Base-by-base conservation (phyloP, 1,284 basidiomycete genomes). In the Macrocystidia cucumis region DNA sequence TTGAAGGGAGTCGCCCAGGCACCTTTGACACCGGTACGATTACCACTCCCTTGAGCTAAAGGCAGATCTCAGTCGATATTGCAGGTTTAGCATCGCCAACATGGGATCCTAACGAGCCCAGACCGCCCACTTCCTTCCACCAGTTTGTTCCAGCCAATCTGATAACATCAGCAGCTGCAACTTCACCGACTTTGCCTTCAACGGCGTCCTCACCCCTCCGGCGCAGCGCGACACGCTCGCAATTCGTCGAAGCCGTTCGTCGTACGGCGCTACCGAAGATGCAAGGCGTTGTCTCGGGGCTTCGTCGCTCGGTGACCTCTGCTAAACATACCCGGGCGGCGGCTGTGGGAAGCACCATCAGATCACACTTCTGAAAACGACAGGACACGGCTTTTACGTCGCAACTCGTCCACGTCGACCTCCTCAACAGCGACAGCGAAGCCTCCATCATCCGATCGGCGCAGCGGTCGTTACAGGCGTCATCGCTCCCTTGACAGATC, bases 71-170 rank as follows among this genome's bases (percentile, higher is more conserved):
- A 37, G 29, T 36, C 21, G 9, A 2, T 12, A 20, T 9, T 21
- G 43, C 48, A 3, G 39, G 38, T n/a, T n/a, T n/a, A 18, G 26
- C 35, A 23, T 16, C 27, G 22, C 38, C 24, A 9, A 23, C 30
- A 12, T 9, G 12, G 5, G 29, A 31, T n/a, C 3, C 24, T n/a
- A 12, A 26, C 32, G 16, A 37, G 21, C 16, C 7, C 34, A 34
- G 27, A 14, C 19, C 23, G n/a, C 16, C 11, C 2, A 11, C 50
- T 45, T 0, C 41, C 47, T 74, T 74, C 42, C 53, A 56, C 14
- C 69, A 72, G 18, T 61, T 74, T 18, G 52, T 74, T 3, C 66
- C 72, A 8, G 38, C 61, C 9, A 44, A 52, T 2, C 55, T 60
- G n/a, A 70, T 73, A 35, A 56, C 67, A 2, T 48, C 63, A 0